phyloP scores from a whole-genome alignment of 129 eudicot species.

The Flaveria brownii region DNA sequence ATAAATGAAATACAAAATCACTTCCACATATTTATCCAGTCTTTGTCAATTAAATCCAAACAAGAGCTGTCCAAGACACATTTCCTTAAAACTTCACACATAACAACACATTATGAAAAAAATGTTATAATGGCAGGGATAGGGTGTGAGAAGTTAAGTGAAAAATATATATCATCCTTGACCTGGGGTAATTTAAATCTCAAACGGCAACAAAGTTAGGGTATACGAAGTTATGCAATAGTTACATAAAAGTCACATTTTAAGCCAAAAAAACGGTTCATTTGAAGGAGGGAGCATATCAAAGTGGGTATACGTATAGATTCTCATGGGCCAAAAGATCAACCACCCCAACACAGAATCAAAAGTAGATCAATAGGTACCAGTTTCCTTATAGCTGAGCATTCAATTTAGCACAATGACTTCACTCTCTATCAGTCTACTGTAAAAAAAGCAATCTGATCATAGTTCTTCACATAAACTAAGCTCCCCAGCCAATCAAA shows the following conservation, averaged over 20 bases:
- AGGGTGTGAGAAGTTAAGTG: background rate
- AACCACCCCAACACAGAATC: slow-evolving; percentile 14
- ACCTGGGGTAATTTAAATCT: background rate
- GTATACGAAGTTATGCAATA: too few relatives aligned
- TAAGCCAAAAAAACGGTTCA: background rate
- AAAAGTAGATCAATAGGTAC: background rate
- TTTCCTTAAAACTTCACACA: background rate
- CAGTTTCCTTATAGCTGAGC: slow-evolving; percentile 7
- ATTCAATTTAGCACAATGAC: slow-evolving; percentile 4
- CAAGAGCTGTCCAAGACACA: background rate
- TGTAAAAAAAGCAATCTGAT: background rate
- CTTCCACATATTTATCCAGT: background rate
- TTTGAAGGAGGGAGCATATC: background rate
- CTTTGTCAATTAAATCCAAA: background rate
- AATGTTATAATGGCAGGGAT: background rate
- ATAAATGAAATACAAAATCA: background rate
- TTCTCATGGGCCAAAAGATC: slow-evolving; percentile 13
- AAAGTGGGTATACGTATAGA: slow-evolving; percentile 1
- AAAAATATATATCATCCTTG: background rate
- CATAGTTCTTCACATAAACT: background rate
- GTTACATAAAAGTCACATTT: background rate
- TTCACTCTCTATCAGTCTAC: slow-evolving; percentile 19
- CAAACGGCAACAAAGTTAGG: background rate
- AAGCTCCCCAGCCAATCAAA: slow-evolving; percentile 17
- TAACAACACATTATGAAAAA: background rate